Percentiles rank a stretch among this genome's conserved stretches.
phyloP scores from a whole-genome alignment of 2,329 filamentous ascomycete species.

The Fonsecaea monophora region DNA sequence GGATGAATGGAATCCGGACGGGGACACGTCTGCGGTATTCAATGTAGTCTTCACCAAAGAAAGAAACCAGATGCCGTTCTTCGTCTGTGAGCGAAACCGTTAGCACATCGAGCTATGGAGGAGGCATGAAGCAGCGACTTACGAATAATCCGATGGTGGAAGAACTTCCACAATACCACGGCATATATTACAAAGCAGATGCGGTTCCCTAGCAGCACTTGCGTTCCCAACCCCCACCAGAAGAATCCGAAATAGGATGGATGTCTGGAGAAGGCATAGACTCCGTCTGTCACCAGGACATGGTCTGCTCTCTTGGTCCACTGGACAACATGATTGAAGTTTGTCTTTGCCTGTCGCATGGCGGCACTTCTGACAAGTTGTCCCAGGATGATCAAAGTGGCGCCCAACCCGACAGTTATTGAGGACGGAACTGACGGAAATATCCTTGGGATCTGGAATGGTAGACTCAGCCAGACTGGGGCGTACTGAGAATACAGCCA shows the following conservation, averaged over 20 bases:
- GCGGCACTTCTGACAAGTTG: constrained; percentile 79
- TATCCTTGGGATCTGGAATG: constrained; percentile 38
- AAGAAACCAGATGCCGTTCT: constrained; percentile 76
- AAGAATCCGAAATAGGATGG: constrained; percentile 98
- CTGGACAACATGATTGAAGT: constrained; percentile 87
- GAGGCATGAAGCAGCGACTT: constrained; percentile 44
- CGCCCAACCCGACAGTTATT: constrained; percentile 57
- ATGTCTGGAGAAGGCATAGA: constrained; percentile 80
- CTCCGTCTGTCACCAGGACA: constrained; percentile 78
- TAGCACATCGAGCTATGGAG: constrained; percentile 16
- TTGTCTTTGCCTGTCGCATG: constrained; percentile 86
- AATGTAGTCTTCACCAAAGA: constrained; percentile 84
- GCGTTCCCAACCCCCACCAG: constrained; percentile 96
- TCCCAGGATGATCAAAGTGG: constrained; percentile 70
- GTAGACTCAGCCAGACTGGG: constrained; percentile 29
- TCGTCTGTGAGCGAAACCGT: constrained; percentile 62
- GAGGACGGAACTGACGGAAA: constrained; percentile 44
- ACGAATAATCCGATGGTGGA: constrained; percentile 72
- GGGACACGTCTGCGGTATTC: constrained; percentile 73
- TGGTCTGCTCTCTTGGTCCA: constrained; percentile 72
- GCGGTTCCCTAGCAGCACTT: constrained; percentile 84
- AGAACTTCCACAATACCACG: constrained; percentile 83
- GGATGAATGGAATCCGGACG: constrained; percentile 81
- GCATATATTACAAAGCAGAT: constrained; percentile 78
- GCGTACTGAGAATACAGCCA: constrained; percentile 31